phyloP scores from a whole-genome alignment of 129 eudicot genomes.

The Flaveria ramosissima region DNA sequence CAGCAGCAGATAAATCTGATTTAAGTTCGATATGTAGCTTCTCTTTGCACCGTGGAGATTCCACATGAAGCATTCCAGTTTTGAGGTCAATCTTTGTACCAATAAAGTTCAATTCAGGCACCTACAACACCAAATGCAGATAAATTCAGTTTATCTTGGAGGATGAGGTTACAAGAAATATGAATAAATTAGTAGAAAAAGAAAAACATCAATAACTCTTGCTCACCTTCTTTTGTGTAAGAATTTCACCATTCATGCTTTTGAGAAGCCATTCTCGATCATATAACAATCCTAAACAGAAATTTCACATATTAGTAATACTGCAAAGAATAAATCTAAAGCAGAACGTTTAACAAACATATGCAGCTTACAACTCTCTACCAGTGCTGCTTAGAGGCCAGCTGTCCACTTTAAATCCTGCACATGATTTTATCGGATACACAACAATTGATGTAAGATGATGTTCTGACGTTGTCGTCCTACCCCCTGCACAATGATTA shows the following conservation, averaged over 20 bases:
- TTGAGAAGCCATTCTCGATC: conserved; percentile 97
- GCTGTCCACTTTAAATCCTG: conserved; percentile 73
- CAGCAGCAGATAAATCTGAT: conserved; percentile 38
- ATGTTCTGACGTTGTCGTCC: conserved; percentile 25
- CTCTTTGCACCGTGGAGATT: conserved; percentile 78
- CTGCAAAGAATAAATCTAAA: conserved; percentile 5
- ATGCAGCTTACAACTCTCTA: conserved; percentile 55
- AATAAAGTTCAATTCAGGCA: conserved; percentile 77
- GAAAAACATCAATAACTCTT: conserved; percentile 8
- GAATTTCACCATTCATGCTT: conserved; percentile 81
- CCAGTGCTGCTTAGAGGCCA: conserved; percentile 95
- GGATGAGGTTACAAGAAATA: neutral
- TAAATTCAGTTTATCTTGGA: neutral
- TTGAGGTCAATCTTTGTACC: conserved; percentile 73
- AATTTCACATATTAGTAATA: neutral
- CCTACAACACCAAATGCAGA: conserved; percentile 48
- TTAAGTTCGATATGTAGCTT: conserved; percentile 58
- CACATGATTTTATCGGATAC: conserved; percentile 96
- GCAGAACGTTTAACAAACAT: conserved; percentile 23
- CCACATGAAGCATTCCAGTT: conserved; percentile 58
- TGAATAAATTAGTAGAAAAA: neutral
- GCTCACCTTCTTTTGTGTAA: conserved; percentile 89
- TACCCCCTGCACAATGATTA: conserved; percentile 50
- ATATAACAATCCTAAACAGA: conserved; percentile 68
- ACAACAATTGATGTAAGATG: conserved; percentile 64